These are phyloP conservation scores for Suillus paluster DNA, from an alignment of 768 basidiomycete genomes.

Conservation along the genomic window DNA sequence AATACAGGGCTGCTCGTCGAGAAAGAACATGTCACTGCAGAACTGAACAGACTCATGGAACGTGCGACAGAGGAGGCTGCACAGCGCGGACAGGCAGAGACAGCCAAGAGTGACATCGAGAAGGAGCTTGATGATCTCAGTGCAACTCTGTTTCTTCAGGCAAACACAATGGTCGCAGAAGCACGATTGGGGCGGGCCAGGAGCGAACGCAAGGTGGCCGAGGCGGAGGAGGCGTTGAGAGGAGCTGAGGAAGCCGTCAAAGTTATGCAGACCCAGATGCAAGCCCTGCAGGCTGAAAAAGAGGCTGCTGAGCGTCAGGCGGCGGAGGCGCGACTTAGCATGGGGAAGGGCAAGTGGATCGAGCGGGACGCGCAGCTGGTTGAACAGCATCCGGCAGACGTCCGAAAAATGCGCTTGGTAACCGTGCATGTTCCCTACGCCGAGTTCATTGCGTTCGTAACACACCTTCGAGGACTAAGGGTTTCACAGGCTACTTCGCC, in stretches of 20 bases:
- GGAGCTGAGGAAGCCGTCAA: conserved; percentile 88
- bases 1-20: conserved; percentile 94
- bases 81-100: conserved; percentile 88
- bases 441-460: conserved; percentile 79
- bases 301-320: conserved; percentile 60
- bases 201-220: conserved; percentile 76
- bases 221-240: conserved; percentile 76
- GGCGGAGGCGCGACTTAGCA: conserved; percentile 49
- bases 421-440: conserved; percentile 76
- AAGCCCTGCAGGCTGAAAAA: conserved; percentile 69
- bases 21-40: conserved; percentile 84
- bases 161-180: conserved; percentile 98
- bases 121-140: conserved; percentile 95
- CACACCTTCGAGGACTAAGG: conserved; percentile 75
- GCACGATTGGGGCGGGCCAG: conserved; percentile 69
- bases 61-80: conserved; percentile 95
- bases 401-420: conserved; percentile 50
- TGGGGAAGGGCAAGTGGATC: conserved; percentile 76
- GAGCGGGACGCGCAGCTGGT: conserved; percentile 41
- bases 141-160: conserved; percentile 86
- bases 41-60: conserved; percentile 93
- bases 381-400: conserved; percentile 19
- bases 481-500: conserved; percentile 62
- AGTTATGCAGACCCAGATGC: conserved; percentile 86
- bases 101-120: conserved; percentile 82